Evolutionary conservation across 768 basidiomycete species (phyloP), one percentile per base, ranked within the genome.

Genomic region (Pleurotus tuber-regium): DNA sequence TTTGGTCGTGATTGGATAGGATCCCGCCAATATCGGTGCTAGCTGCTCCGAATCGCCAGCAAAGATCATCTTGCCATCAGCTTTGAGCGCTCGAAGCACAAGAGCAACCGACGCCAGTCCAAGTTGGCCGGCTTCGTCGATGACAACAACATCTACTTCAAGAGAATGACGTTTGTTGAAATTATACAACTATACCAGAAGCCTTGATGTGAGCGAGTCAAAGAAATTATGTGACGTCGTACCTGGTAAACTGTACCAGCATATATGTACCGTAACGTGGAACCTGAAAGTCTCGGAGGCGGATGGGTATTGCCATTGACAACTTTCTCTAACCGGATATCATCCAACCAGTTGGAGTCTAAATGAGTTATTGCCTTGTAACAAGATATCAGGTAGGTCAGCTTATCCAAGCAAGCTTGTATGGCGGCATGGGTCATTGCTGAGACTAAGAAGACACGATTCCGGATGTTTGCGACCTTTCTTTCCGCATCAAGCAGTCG

Each of bases 381-480:
- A 26, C 66, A 64, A 8, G 62, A 59, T 19, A 70, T 68, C 10
- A 80, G 61, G 28, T 63, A 58, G 1, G 54, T 43, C n/a, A 79
- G 58, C 56, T 78, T 78, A 43, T 61, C 67, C 33, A 72, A 59
- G 39, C 73, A 74, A 1, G 79, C 79, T 39, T 77, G 72, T 42
- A 80, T 79, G 2, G 79, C 78, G 3, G 77, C 77, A 55, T 80
- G 75, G 0, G 79, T 79, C 64, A 78, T 70, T 2, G 78, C 79
- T 1, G 77, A 78, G 31, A 80, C 63, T 51, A 79, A 77, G 2
- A 78, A 61, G 33, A 76, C 66, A 50, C 68, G 72, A 4, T 62
- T 63, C 35, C 59, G 56, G 11, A 51, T 62, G 14, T 64, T 63
- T 26, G 61, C 63, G 9, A 63, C 63, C 29, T 66, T 63, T 31